Percentiles rank a stretch among this genome's conserved stretches.
phyloP scores from a whole-genome alignment of 148 eudicot genomes.

The Amaranthus cruentus region DNA sequence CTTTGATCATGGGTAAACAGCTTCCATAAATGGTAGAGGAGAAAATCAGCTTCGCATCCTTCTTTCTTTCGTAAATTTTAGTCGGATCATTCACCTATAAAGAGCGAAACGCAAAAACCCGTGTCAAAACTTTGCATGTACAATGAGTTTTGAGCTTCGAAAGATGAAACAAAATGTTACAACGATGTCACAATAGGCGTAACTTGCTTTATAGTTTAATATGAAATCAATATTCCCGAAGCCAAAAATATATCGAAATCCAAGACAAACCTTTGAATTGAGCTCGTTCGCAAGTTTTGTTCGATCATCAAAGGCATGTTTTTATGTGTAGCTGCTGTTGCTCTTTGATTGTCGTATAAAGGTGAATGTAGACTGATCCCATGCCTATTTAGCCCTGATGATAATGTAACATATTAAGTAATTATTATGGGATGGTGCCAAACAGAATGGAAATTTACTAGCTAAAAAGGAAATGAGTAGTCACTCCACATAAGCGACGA shows the following conservation, averaged over 20 bases:
- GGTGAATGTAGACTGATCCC: not conserved
- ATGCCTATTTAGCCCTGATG: not conserved
- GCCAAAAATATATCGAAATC: not conserved
- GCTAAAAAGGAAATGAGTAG: too few relatives aligned
- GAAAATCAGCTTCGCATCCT: slow-evolving; percentile 20
- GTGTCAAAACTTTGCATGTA: not conserved
- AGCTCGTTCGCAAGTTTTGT: not conserved
- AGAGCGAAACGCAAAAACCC: not conserved
- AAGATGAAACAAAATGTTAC: not conserved
- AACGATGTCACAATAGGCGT: slow-evolving; percentile 30
- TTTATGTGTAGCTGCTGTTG: not conserved
- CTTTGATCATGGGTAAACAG: too few relatives aligned
- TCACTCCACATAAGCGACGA: not conserved
- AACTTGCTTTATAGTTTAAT: not conserved
- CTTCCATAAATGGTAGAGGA: too few relatives aligned
- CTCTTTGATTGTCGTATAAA: not conserved
- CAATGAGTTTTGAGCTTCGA: not conserved
- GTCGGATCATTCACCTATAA: slow-evolving; percentile 29
- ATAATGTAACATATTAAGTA: not conserved
- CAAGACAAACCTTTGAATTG: too few relatives aligned
- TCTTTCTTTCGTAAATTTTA: slow-evolving; percentile 47
- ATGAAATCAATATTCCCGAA: not conserved
- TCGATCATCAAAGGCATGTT: not conserved
- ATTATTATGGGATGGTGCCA: not conserved
- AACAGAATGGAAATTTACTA: too few relatives aligned